Conservation (phyloP, 345 rosid genomes). For the Isatis tinctoria region DNA sequence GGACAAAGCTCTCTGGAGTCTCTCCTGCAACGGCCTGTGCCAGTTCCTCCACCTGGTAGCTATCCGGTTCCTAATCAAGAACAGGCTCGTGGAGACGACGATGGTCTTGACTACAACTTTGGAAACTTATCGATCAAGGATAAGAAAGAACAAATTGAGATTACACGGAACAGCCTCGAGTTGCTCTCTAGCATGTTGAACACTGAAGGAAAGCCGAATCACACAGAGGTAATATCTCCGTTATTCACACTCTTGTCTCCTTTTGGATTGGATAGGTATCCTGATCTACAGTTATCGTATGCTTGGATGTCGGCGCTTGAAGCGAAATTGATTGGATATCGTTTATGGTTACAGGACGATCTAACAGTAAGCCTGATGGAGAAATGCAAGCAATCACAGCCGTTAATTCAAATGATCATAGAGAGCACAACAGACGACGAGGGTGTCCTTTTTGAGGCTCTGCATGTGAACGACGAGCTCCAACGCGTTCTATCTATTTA, state of each 20-base stretch:
- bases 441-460: conserved; percentile 69
- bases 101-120: conserved; percentile 31
- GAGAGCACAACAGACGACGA: conserved; percentile 73
- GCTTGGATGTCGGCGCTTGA: background rate
- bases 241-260: background rate
- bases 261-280: background rate
- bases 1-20: conserved; percentile 49
- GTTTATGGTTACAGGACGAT: conserved; percentile 59
- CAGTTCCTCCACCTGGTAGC: conserved; percentile 55
- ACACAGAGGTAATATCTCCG: conserved; percentile 42
- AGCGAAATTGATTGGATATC: background rate
- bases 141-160: conserved; percentile 57
- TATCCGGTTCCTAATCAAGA: conserved; percentile 46
- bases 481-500: conserved; percentile 45
- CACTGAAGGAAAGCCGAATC: conserved; percentile 46
- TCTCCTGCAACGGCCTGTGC: conserved; percentile 42
- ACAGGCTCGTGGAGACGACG: conserved; percentile 25
- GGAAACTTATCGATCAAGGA: conserved; percentile 46
- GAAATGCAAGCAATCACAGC: conserved; percentile 73
- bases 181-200: conserved; percentile 74
- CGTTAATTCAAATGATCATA: conserved; percentile 62
- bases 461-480: conserved; percentile 70
- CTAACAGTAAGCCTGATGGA: conserved; percentile 59
- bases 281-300: too few relatives aligned
- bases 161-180: conserved; percentile 67